These are phyloP conservation scores for Clitopilus hobsonii DNA, from an alignment of 768 basidiomycete species.

Conservation along the genomic window DNA sequence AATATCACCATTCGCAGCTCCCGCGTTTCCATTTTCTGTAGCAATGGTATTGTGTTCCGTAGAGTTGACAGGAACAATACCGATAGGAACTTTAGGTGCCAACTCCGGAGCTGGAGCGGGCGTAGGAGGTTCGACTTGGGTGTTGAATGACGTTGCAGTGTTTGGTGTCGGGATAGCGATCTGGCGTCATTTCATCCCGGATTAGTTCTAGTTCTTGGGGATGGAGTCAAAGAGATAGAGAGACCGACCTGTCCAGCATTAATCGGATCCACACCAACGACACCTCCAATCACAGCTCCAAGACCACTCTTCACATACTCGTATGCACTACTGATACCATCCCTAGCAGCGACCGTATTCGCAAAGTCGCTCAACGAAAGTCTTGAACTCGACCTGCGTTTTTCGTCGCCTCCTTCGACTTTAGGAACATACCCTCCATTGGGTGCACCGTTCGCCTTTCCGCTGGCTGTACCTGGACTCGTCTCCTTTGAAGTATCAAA, in stretches of 20 bases:
- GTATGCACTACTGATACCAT: constrained; percentile 32
- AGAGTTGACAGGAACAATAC: constrained; percentile 36
- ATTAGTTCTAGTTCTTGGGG: too few relatives aligned
- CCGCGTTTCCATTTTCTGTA: not conserved
- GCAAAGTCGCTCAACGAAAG: constrained; percentile 20
- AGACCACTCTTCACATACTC: constrained; percentile 35
- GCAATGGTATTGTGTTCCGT: constrained; percentile 29
- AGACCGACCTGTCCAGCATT: constrained; percentile 13
- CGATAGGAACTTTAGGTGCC: constrained; percentile 23
- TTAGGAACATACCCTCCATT: not conserved
- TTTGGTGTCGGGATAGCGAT: constrained; percentile 26
- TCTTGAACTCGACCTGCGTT: constrained; percentile 27
- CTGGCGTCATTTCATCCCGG: constrained; percentile 13
- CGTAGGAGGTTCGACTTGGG: not conserved
- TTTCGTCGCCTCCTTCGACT: constrained; percentile 7
- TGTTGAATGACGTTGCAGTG: constrained; percentile 14
- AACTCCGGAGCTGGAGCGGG: constrained; percentile 4
- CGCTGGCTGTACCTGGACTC: constrained; percentile 6
- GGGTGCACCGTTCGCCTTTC: not conserved
- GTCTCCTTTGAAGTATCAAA: not conserved
- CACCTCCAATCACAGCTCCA: constrained; percentile 28
- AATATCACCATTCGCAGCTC: too few relatives aligned
- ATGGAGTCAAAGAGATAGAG: not conserved
- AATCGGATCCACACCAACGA: constrained; percentile 31
- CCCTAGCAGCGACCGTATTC: constrained; percentile 30